These are phyloP conservation scores for Sclerotinia borealis DNA, from an alignment of 2,329 filamentous ascomycete genomes.

Conservation along the genomic window DNA sequence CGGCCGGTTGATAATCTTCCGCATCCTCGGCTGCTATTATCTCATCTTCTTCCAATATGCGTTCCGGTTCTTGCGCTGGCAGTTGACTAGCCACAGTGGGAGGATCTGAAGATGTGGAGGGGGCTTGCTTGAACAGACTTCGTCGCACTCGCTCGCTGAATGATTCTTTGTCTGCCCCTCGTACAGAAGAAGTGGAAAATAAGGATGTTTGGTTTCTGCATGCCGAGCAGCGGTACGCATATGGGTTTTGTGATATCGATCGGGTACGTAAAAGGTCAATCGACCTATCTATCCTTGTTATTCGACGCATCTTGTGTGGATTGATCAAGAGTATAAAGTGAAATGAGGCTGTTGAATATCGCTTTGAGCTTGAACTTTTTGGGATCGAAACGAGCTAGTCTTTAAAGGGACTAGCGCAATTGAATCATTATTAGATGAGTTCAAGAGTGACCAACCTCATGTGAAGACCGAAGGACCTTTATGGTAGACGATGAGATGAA, in stretches of 20 bases:
- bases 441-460: too few species aligned
- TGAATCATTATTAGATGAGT: too few species aligned
- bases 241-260: conserved; percentile 9
- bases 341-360: background rate
- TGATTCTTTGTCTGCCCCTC: conserved; percentile 22
- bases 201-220: conserved; percentile 26
- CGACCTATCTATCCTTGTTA: conserved; percentile 28
- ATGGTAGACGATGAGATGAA: background rate
- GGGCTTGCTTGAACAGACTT: conserved; percentile 45
- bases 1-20: conserved; percentile 39
- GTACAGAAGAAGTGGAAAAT: conserved; percentile 29
- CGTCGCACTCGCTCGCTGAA: conserved; percentile 41
- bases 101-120: conserved; percentile 42
- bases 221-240: conserved; percentile 23
- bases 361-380: conserved; percentile 19
- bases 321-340: background rate
- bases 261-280: conserved; percentile 25
- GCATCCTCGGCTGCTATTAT: conserved; percentile 14
- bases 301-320: conserved; percentile 29
- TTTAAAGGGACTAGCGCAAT: conserved; percentile 14
- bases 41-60: conserved; percentile 9
- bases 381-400: conserved; percentile 4
- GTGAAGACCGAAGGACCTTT: background rate
- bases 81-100: conserved; percentile 36
- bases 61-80: conserved; percentile 21